These are phyloP conservation scores for Oenanthe javanica DNA, from an alignment of 140 eudicot genomes.

Conservation along the genomic window DNA sequence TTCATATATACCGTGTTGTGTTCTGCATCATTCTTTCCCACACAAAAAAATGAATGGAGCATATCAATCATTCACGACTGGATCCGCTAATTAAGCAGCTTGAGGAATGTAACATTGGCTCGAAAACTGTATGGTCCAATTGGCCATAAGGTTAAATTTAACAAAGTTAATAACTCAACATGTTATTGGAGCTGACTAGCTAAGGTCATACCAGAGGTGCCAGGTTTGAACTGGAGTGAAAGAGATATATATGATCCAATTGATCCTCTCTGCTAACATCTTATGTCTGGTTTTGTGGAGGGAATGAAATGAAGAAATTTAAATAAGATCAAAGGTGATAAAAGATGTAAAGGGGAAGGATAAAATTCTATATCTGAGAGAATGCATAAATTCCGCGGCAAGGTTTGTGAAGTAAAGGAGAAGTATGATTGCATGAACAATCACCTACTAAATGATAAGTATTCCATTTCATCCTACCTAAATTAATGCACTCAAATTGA, in stretches of 20 bases:
- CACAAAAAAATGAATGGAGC: no score
- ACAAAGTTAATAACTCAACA: background rate
- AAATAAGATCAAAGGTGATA: background rate
- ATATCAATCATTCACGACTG: background rate
- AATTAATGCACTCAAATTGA: background rate
- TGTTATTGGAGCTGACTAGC: background rate
- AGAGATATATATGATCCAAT: background rate
- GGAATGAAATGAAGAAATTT: background rate
- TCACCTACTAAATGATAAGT: no score
- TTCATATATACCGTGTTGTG: background rate
- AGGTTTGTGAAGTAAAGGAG: background rate
- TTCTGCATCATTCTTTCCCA: background rate
- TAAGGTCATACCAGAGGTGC: background rate
- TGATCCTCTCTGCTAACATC: background rate
- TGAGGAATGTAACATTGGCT: background rate
- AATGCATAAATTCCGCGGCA: background rate
- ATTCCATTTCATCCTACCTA: background rate
- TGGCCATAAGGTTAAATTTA: no score
- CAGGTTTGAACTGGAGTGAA: background rate
- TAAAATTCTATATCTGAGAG: no score
- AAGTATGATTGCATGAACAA: background rate
- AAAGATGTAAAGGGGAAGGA: background rate
- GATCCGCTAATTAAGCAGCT: background rate
- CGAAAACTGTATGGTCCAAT: background rate
- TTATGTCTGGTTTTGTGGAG: background rate